These are phyloP conservation scores for Gamsiella multidivaricata DNA, from an alignment of 192 early-diverging fungal genomes.

Conservation along the genomic window DNA sequence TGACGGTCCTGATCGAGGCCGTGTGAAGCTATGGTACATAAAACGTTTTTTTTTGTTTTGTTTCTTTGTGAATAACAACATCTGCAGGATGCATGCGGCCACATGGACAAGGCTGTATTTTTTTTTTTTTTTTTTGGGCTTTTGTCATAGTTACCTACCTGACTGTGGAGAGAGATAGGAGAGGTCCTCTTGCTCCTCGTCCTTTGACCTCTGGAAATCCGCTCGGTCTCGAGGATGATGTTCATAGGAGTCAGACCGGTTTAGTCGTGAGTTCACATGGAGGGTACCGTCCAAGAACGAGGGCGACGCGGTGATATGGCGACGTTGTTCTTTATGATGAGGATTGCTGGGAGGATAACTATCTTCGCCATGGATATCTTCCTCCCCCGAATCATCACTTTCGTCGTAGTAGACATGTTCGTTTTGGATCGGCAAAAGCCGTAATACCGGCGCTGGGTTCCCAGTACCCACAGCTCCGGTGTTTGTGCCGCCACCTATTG, in stretches of 20 bases:
- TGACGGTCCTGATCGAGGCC: conserved; percentile 11
- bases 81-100: neutral
- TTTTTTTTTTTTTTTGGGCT: neutral
- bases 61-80: no score
- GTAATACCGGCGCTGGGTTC: conserved; percentile 13
- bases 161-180: conserved; percentile 32
- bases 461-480: neutral
- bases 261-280: conserved; percentile 4
- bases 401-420: conserved; percentile 28
- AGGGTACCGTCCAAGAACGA: conserved; percentile 6
- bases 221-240: neutral
- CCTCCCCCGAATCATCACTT: neutral
- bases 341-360: no score
- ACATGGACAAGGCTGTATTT: neutral
- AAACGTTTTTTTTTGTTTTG: no score
- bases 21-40: no score
- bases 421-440: conserved; percentile 33
- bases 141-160: conserved; percentile 9
- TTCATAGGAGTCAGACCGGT: conserved; percentile 3
- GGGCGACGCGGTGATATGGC: conserved; percentile 2
- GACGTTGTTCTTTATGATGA: neutral
- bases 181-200: conserved; percentile 31
- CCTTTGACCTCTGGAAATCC: conserved; percentile 22
- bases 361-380: neutral
- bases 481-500: no score